Evolutionary conservation across 257 asterid species (phyloP), one percentile per base, ranked within the genome.

Genomic region (Galeopsis tetrahit): DNA sequence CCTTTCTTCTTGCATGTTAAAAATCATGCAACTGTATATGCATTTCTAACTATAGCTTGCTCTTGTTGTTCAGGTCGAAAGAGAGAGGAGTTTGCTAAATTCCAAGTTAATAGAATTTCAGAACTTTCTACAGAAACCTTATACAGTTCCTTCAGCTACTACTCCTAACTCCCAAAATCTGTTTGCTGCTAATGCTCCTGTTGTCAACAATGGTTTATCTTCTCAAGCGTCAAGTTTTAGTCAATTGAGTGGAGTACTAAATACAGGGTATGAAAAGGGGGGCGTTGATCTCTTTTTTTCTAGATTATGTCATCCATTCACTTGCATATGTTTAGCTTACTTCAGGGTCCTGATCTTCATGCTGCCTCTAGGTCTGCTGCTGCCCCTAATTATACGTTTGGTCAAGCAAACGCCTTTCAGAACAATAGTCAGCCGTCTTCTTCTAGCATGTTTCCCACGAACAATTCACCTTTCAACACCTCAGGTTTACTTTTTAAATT

Each of bases 31-130:
- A 13, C 13, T 63, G 69, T 65, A 39, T 33, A 33, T 77, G 66
- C 66, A 44, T 64, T 48, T 46, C 76, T 71, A 44, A 69, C 68
- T 68, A 32, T 71, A 68, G 60, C 32, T 69, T 42, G 43, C 80
- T 69, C 73, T 70, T 65, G 43, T 77, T 65, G 66, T 71, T 75
- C 92, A 94, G 99, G 80, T 89, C 75, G 96, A 94, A 28, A 84
- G 90, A 74, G 99, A 91, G 84, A 87, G 97, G 75, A 80, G 70
- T 82, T 67, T 85, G 70, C 67, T 89, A 21, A 86, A 79, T 72
- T 81, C 98, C 73, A 91, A 88, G 83, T 71, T 85, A 72, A 79
- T 46, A 66, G 97, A 94, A 78, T 91, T 89, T 75, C 92, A 94
- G 82, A 84, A 74, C 83, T 83, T 89, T 68, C 17, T 77, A 69